These are phyloP conservation scores for Triticum turgidum DNA, from an alignment of 176 grass and related monocot genomes.

Conservation along the genomic window DNA sequence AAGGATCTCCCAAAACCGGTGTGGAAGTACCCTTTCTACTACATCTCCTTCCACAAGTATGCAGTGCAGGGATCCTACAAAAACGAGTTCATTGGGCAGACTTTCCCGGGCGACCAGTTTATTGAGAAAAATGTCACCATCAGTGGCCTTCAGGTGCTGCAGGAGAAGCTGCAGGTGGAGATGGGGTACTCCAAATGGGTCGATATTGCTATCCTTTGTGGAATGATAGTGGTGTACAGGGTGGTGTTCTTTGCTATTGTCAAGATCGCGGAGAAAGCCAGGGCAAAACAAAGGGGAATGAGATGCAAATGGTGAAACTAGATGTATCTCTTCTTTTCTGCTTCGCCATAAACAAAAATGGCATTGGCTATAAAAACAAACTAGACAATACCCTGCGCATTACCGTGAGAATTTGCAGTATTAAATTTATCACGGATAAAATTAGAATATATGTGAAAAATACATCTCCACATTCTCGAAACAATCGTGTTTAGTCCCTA, in stretches of 20 bases:
- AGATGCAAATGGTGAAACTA: conserved; percentile 25
- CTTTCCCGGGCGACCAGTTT: conserved; percentile 26
- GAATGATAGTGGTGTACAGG: conserved; percentile 42
- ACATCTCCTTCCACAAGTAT: conserved; percentile 55
- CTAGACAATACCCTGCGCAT: too few species aligned
- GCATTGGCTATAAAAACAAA: too few species aligned
- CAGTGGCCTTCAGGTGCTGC: conserved; percentile 20
- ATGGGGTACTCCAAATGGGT: conserved; percentile 60
- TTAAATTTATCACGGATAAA: too few species aligned
- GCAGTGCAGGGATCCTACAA: conserved; percentile 42
- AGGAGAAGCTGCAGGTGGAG: conserved; percentile 38
- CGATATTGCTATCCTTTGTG: conserved; percentile 39
- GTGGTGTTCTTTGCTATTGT: conserved; percentile 35
- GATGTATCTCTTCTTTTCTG: not conserved
- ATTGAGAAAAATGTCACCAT: conserved; percentile 22
- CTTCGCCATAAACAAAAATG: too few species aligned
- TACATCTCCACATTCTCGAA: too few species aligned
- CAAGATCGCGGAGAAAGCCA: conserved; percentile 23
- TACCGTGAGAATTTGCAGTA: too few species aligned
- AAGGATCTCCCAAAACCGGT: conserved; percentile 40
- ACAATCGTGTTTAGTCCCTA: too few species aligned
- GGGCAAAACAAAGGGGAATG: conserved; percentile 3
- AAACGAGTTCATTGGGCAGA: conserved; percentile 40
- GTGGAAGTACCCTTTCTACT: conserved; percentile 49
- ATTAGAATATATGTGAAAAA: too few species aligned